Evolutionary conservation across 2,329 filamentous ascomycete species (phyloP).

Genomic region (Monosporascus sp.): DNA sequence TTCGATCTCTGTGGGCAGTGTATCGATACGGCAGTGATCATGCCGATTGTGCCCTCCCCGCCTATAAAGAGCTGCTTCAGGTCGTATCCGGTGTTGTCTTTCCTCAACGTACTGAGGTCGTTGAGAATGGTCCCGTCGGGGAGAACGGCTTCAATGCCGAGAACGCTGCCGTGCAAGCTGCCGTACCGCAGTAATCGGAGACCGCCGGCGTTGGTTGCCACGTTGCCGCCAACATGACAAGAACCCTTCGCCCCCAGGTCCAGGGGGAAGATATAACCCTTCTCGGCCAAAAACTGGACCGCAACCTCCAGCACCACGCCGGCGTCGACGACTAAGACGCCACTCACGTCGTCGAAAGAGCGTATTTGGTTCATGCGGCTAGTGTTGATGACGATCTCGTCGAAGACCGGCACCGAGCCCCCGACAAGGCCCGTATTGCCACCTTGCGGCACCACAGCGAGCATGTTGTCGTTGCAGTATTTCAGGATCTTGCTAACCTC

Average conservation of each 20-base stretch:
- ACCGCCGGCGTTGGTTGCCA: constrained; percentile 92
- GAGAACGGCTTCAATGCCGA: constrained; percentile 89
- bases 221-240: constrained; percentile 92
- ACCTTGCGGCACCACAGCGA: constrained; percentile 94
- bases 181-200: constrained; percentile 87
- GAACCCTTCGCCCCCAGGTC: constrained; percentile 98
- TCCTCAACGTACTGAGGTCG: constrained; percentile 80
- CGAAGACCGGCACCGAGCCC: constrained; percentile 92
- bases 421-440: constrained; percentile 96
- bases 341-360: constrained; percentile 89
- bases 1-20: constrained; percentile 81
- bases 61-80: constrained; percentile 75
- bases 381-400: constrained; percentile 93
- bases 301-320: constrained; percentile 86
- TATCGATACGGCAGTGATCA: constrained; percentile 86
- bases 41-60: constrained; percentile 87
- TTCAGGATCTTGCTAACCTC: constrained; percentile 86
- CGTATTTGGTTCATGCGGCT: constrained; percentile 85
- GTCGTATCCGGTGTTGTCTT: constrained; percentile 99
- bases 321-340: constrained; percentile 82
- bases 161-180: constrained; percentile 85
- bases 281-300: constrained; percentile 78
- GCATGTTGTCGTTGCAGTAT: constrained; percentile 89
- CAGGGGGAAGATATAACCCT: constrained; percentile 84
- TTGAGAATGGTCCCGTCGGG: constrained; percentile 90